Evolutionary conservation across 352 stramenopile genomes (phyloP).

Genomic region (Paralagenidium karlingii): DNA sequence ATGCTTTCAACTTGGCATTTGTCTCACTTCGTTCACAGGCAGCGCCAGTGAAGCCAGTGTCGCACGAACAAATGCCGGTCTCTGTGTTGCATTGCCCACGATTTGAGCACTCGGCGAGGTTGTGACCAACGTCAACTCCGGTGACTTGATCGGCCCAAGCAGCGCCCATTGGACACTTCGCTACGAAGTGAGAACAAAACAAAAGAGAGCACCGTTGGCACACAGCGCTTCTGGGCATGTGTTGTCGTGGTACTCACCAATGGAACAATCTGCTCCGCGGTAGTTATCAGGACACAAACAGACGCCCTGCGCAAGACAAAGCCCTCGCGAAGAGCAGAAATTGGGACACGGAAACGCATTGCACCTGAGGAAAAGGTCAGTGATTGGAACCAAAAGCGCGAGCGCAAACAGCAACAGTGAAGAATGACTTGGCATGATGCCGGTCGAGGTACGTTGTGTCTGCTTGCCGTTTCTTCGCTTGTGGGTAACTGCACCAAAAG

Average conservation of each 20-base stretch:
- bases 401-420: too few relatives aligned
- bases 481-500: too few relatives aligned
- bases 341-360: constrained; percentile 56
- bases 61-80: constrained; percentile 46
- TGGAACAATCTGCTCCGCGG: constrained; percentile 43
- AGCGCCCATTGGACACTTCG: constrained; percentile 39
- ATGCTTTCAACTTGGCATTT: neutral
- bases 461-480: too few relatives aligned
- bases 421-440: too few relatives aligned
- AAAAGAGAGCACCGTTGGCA: too few relatives aligned
- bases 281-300: constrained; percentile 34
- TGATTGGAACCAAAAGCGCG: too few relatives aligned
- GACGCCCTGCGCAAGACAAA: constrained; percentile 40
- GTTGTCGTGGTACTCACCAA: constrained; percentile 12
- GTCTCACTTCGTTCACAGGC: constrained; percentile 57
- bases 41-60: constrained; percentile 57
- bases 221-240: too few relatives aligned
- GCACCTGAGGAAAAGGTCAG: too few relatives aligned
- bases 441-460: too few relatives aligned
- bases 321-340: constrained; percentile 52
- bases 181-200: constrained; percentile 7
- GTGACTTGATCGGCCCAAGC: constrained; percentile 66
- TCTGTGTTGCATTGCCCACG: constrained; percentile 42
- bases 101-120: constrained; percentile 83
- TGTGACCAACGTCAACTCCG: constrained; percentile 59